A percentile compares a stretch with the other conserved stretches of the same genome.
These are phyloP conservation scores for Sextonia rubra DNA, from an alignment of 164 flowering plant genomes.

Conservation along the genomic window DNA sequence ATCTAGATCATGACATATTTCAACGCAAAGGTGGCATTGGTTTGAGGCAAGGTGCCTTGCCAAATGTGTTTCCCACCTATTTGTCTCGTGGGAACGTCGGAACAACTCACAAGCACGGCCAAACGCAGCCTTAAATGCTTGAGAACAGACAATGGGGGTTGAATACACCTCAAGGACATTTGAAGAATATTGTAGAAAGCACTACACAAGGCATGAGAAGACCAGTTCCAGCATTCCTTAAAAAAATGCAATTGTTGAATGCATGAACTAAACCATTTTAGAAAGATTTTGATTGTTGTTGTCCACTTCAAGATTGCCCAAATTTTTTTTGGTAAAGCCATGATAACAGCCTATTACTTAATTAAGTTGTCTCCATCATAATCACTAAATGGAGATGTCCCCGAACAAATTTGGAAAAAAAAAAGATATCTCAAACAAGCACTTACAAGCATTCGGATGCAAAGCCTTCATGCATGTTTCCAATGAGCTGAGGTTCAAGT, in stretches of 20 bases:
- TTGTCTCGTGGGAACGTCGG: too few relatives aligned
- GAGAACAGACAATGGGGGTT: constrained; percentile 4
- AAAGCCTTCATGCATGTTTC: too few relatives aligned
- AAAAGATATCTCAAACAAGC: too few relatives aligned
- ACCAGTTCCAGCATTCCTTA: not conserved
- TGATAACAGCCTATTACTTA: not conserved
- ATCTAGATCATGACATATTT: too few relatives aligned
- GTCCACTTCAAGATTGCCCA: not conserved
- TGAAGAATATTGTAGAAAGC: not conserved
- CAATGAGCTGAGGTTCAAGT: too few relatives aligned
- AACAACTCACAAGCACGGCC: too few relatives aligned
- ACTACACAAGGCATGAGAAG: not conserved
- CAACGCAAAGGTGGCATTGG: too few relatives aligned
- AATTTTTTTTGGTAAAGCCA: not conserved
- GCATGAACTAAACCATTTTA: not conserved
- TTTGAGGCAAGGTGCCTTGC: too few relatives aligned
- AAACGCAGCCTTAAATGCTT: too few relatives aligned
- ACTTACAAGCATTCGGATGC: too few relatives aligned
- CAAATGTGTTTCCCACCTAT: too few relatives aligned
- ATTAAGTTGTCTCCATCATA: not conserved
- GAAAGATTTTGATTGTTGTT: not conserved
- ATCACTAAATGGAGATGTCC: not conserved
- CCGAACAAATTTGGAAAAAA: too few relatives aligned
- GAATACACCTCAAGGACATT: not conserved
- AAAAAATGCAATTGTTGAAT: not conserved